These are phyloP conservation scores for Leccinum variicolor DNA, from an alignment of 768 basidiomycete genomes.

Conservation along the genomic window DNA sequence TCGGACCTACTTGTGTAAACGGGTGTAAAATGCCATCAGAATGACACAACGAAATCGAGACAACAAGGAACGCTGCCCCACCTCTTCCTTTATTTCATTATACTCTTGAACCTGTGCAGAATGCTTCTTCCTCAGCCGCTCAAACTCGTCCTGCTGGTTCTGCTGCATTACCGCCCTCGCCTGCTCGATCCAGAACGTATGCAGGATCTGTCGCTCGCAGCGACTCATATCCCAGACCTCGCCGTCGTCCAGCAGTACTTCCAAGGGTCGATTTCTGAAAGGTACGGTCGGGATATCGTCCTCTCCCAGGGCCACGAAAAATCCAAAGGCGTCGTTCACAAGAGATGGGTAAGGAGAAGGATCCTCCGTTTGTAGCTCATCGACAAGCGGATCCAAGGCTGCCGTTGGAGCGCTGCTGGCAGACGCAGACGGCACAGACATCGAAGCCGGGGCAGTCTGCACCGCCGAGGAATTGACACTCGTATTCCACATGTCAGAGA, in stretches of 20 bases:
- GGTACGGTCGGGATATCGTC: constrained; percentile 38
- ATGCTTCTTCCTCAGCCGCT: constrained; percentile 37
- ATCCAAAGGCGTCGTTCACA: constrained; percentile 25
- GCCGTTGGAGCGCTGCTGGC: background rate
- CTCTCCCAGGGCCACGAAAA: constrained; percentile 40
- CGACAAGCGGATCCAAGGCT: background rate
- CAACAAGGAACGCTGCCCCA: constrained; percentile 22
- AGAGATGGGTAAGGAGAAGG: constrained; percentile 8
- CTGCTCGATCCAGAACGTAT: constrained; percentile 45
- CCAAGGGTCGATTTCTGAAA: constrained; percentile 33
- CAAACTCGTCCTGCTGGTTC: constrained; percentile 40
- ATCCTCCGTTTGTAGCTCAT: background rate
- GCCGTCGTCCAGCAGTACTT: constrained; percentile 31
- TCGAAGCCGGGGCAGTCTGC: background rate
- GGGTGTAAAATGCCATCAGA: background rate
- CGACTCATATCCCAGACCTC: constrained; percentile 55
- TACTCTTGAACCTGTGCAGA: constrained; percentile 36
- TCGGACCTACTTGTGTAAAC: constrained; percentile 40
- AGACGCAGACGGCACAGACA: background rate
- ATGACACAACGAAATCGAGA: background rate
- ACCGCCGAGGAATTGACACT: background rate
- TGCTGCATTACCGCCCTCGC: constrained; percentile 33
- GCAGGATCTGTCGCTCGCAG: constrained; percentile 44
- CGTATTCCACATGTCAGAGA: background rate
- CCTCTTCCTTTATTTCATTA: constrained; percentile 52